Conservation (phyloP, 2,329 filamentous ascomycete species). For the Exophiala alcalophila region DNA sequence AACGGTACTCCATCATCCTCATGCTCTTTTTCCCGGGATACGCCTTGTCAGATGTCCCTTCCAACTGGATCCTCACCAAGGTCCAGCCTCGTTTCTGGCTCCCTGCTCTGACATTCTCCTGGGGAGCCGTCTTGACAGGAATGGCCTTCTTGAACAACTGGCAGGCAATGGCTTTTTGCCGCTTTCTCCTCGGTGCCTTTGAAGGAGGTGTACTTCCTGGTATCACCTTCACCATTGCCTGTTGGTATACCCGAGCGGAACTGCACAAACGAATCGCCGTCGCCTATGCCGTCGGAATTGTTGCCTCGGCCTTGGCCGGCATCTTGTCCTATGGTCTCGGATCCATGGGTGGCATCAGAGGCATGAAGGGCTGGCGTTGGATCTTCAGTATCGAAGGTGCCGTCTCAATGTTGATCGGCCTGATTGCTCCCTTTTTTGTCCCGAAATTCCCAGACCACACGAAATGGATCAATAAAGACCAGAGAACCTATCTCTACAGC, state of each 20-base stretch:
- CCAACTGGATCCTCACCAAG: slow-evolving; percentile 17
- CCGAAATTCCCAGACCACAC: slow-evolving; percentile 13
- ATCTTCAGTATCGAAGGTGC: slow-evolving; percentile 18
- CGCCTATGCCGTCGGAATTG: slow-evolving; percentile 34
- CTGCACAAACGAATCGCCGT: slow-evolving; percentile 37
- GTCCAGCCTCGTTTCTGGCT: slow-evolving; percentile 12
- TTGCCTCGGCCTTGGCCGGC: slow-evolving; percentile 53
- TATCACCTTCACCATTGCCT: slow-evolving; percentile 14
- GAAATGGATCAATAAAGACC: slow-evolving; percentile 28
- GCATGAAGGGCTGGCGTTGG: slow-evolving; percentile 16
- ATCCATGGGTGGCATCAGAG: slow-evolving; percentile 36
- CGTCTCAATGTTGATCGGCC: slow-evolving; percentile 6
- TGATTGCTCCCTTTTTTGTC: slow-evolving; percentile 9
- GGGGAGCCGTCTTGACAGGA: slow-evolving; percentile 8
- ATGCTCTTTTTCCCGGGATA: slow-evolving; percentile 18
- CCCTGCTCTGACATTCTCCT: slow-evolving; percentile 8
- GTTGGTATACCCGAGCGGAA: slow-evolving; percentile 36
- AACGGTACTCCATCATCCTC: slow-evolving; percentile 13
- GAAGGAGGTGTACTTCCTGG: slow-evolving; percentile 17
- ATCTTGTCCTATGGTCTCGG: slow-evolving; percentile 58
- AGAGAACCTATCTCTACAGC: slow-evolving; percentile 9
- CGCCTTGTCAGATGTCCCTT: slow-evolving; percentile 7
- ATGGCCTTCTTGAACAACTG: slow-evolving; percentile 18
- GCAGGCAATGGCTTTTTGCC: slow-evolving; percentile 8
- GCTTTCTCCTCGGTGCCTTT: slow-evolving; percentile 14